Base-by-base conservation (phyloP, 2,329 filamentous ascomycete genomes). In the Epichloe hybrida region DNA sequence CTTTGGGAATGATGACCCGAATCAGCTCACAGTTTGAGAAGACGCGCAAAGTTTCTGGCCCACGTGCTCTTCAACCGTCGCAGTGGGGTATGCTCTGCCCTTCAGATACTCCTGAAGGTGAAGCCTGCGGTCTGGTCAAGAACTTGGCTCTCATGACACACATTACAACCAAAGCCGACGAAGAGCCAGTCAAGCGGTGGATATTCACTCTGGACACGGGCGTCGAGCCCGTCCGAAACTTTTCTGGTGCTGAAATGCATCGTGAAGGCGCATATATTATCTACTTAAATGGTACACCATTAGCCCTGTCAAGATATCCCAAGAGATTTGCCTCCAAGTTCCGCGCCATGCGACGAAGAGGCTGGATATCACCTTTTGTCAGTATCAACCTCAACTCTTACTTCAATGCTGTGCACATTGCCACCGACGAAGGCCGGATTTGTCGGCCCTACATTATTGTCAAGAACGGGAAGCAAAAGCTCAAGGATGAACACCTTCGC, bases 11-110 rank as follows among this genome's bases (percentile, higher is more conserved):
- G 94, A 98, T 98, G 93, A 98, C 93, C 13, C 80, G 93, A 66
- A 97, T 98, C 62, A 93, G 86, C 66, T 94, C 87, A 76, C 93
- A 98, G 71, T 98, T 98, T 62, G 93, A 98, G 66, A 98, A 98
- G 76, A 97, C 93, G 2, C 76, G 93, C 59, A 98, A 98, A 69
- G 90, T 98, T 54, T 90, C 84, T 63, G 94, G 94, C 57, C 93
- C 94, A 60, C 84, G 93, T 77, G 93, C 94, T 17, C 75, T 98
- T 46, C 93, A 98, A 63, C 90, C 93, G 6, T 98, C 93, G 1
- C 93, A 98, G 59, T 98, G 95, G 72, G 93, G 93, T 59, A 96
- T 98, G 90, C 75, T 98, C 50, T 98, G 93, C 64, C 86, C 90
- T 0, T 94, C 93, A 11, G 93, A 98, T 74, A 98, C 93, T 0